Percentiles rank a stretch among this genome's conserved stretches.
Conservation (phyloP, 306 rosid species). For the Pyrus bretschneideri region DNA sequence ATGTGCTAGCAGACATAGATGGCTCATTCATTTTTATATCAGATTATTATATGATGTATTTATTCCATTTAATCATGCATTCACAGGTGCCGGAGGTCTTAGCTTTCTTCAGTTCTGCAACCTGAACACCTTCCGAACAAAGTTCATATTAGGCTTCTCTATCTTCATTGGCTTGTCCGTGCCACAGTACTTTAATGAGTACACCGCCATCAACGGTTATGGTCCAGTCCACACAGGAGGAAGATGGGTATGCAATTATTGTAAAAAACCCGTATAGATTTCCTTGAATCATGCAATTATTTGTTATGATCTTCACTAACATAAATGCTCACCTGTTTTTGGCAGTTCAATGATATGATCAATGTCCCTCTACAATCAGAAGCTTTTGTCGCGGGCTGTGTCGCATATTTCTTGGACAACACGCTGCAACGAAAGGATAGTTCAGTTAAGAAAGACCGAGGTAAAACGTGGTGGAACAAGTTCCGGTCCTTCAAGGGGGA, state of each 20-base stretch:
- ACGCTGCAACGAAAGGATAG: conserved; percentile 65
- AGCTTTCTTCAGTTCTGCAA: conserved; percentile 97
- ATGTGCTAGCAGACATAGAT: background rate
- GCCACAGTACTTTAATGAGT: conserved; percentile 95
- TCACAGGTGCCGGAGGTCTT: conserved; percentile 70
- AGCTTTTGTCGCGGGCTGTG: conserved; percentile 78
- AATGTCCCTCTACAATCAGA: conserved; percentile 89
- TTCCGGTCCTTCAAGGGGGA: conserved; percentile 72
- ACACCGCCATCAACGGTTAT: conserved; percentile 62
- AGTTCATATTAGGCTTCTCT: conserved; percentile 80
- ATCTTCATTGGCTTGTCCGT: conserved; percentile 87
- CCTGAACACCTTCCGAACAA: conserved; percentile 89
- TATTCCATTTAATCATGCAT: background rate
- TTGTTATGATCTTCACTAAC: conserved; percentile 1
- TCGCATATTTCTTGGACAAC: conserved; percentile 88
- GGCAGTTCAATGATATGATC: conserved; percentile 88
- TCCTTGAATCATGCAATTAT: background rate
- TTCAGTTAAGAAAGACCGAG: conserved; percentile 69
- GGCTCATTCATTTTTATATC: background rate
- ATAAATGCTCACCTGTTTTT: background rate
- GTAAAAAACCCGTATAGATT: conserved; percentile 1
- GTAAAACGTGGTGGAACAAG: conserved; percentile 99
- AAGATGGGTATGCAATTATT: conserved; percentile 74
- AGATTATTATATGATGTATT: background rate
- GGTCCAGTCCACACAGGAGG: conserved; percentile 87